Evolutionary conservation across 2,329 filamentous ascomycete species (phyloP), one percentile per base, ranked within the genome.

Genomic region (Aschersonia sp.): DNA sequence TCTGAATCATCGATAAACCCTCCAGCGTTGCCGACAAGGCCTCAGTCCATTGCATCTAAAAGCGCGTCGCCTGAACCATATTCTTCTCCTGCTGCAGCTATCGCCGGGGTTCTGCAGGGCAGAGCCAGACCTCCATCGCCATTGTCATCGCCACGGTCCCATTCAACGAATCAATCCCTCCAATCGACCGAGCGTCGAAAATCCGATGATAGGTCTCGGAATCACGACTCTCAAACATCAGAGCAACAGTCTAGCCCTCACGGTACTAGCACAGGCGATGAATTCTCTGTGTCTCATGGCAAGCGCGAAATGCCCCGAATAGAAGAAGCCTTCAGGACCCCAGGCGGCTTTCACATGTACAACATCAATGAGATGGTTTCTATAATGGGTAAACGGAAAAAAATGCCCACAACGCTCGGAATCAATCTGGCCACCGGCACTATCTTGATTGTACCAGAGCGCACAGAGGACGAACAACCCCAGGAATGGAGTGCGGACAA

Each of bases 351-450:
- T 60, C 89, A 94, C 60, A 74, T 97, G 64, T 97, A 96, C 67
- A 96, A 95, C 58, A 89, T 97, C 58, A 94, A 89, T 61, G 91
- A 97, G 66, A 95, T 95, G 85, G 80, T 95, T 4, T 91, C 89
- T n/a, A 80, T 92, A 43, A 89, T 95, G 80, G 91, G 91, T 49
- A 95, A 94, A 70, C 84, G 86, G 59, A 95, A 95, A 72, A 97
- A 97, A 69, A 92, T 96, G 86, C 89, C 91, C 1, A 95, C 89
- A n/a, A 95, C 87, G 0, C 66, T 97, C 40, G 91, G 91, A n/a
- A 84, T 97, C 59, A 96, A 97, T 61, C 73, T 92, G 48, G 82
- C 84, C 45, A 94, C 87, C 12, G 89, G 89, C 40, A 78, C 84
- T 32, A 94, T 98, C 55, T 81, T 95, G 65, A 87, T 98, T 56